Conservation (phyloP, 805 yeast genomes). For the Debaryomyces hansenii region DNA sequence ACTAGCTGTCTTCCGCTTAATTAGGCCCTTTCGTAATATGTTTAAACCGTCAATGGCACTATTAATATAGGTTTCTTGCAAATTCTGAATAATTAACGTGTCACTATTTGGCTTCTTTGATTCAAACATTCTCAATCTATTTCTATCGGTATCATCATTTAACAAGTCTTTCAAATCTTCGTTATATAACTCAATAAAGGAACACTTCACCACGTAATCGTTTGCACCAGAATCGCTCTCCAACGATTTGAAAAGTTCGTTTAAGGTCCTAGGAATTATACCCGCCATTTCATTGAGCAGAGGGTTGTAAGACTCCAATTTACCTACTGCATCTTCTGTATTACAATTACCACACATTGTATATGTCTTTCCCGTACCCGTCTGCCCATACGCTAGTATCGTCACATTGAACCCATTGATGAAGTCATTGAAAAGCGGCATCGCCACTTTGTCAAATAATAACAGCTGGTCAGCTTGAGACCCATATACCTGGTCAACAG, state of each 20-base stretch:
- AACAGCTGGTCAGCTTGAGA: conserved; percentile 73
- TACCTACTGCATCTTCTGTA: not conserved
- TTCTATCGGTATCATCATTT: conserved; percentile 40
- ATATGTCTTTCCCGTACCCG: conserved; percentile 87
- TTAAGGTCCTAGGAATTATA: conserved; percentile 52
- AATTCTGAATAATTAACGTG: conserved; percentile 57
- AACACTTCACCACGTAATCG: conserved; percentile 70
- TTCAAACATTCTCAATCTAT: conserved; percentile 39
- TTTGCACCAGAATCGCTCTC: conserved; percentile 17
- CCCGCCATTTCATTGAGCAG: conserved; percentile 46
- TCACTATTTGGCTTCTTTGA: conserved; percentile 9
- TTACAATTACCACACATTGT: conserved; percentile 57
- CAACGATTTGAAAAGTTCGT: conserved; percentile 47
- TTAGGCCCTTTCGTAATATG: conserved; percentile 56
- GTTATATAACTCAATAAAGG: conserved; percentile 83
- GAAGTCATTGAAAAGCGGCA: conserved; percentile 71
- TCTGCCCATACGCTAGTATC: conserved; percentile 76
- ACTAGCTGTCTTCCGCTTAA: conserved; percentile 62
- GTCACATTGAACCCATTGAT: conserved; percentile 67
- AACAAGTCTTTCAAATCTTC: conserved; percentile 81
- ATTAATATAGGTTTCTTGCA: conserved; percentile 59
- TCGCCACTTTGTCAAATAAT: conserved; percentile 67
- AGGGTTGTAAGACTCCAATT: conserved; percentile 4
- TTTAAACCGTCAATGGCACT: conserved; percentile 57
- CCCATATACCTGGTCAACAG: conserved; percentile 81